Evolutionary conservation across 345 rosid genomes (phyloP).

Genomic region (Populus alba): DNA sequence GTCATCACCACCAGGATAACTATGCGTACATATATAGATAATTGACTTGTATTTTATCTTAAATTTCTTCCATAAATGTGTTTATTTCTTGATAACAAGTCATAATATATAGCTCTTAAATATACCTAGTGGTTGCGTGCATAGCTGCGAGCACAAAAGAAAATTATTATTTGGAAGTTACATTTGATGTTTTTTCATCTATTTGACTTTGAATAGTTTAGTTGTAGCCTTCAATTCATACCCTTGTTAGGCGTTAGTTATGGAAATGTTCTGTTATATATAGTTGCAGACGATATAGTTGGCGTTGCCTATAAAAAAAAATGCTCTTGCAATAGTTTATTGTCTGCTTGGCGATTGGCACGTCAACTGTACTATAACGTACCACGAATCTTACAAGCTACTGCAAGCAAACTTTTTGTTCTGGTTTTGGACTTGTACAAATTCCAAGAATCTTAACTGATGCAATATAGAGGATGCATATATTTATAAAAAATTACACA

Average conservation of each 20-base stretch:
- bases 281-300: background rate
- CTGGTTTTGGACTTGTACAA: background rate
- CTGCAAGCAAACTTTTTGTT: background rate
- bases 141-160: too few relatives aligned
- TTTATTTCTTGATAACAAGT: conserved; percentile 21
- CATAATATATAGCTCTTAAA: background rate
- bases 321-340: background rate
- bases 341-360: conserved; percentile 20
- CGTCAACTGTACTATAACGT: conserved; percentile 25
- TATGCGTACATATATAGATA: conserved; percentile 17
- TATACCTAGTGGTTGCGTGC: conserved; percentile 16
- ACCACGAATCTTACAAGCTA: conserved; percentile 17
- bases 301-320: background rate
- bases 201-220: conserved; percentile 27
- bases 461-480: background rate
- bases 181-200: background rate
- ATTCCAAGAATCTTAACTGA: conserved; percentile 3
- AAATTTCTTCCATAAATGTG: background rate
- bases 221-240: conserved; percentile 4
- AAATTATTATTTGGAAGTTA: too few relatives aligned
- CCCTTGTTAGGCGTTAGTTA: background rate
- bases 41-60: conserved; percentile 8
- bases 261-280: background rate
- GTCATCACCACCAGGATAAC: background rate
- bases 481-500: too few relatives aligned